Evolutionary conservation across 2,329 filamentous ascomycete genomes (phyloP), one percentile per base, ranked within the genome.

Genomic region (Trichoderma cornu-damae): DNA sequence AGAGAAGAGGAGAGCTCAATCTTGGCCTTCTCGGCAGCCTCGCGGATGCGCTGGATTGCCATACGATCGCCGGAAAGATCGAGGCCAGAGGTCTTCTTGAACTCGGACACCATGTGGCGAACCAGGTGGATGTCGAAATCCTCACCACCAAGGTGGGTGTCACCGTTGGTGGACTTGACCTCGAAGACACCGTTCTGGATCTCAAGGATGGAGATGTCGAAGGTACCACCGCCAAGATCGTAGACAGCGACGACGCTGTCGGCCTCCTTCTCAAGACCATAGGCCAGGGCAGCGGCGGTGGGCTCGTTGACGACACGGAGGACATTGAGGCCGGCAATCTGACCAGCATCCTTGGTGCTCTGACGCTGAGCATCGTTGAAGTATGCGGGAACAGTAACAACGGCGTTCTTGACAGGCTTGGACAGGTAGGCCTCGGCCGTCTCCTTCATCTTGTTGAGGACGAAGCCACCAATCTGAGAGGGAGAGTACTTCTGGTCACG

Each of bases 381-480:
- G 83, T 97, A 97, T 68, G 92, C 92, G 62, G 92, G 92, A 35
- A 96, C 92, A 61, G 93, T 97, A 67, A 97, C 93, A 61, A 97
- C 93, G 67, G 91, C 93, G 73, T 97, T 96, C 84, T 96, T 94
- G 70, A 96, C 79, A 60, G 85, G 84, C 81, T 91, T 96, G 77
- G 88, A 85, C 64, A 96, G 84, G 79, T 95, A 96, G 61, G 88
- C 81, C 81, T 96, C 92, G 64, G 93, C 93, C 52, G 93, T 97
- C 83, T 96, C 93, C 86, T 96, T 96, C 93, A 96, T 96, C 85
- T 97, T 96, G 76, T 91, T 87, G 68, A 97, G 84, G 65, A 96
- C 83, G 76, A 96, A 96, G 71, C 92, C 93, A 83, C 93, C 93
- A 63, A 97, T 90, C 77, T 97, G 93, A n/a, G 92, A 96, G 58